Evolutionary conservation across 345 rosid species (phyloP).

Genomic region (Rhodamnia argentea): DNA sequence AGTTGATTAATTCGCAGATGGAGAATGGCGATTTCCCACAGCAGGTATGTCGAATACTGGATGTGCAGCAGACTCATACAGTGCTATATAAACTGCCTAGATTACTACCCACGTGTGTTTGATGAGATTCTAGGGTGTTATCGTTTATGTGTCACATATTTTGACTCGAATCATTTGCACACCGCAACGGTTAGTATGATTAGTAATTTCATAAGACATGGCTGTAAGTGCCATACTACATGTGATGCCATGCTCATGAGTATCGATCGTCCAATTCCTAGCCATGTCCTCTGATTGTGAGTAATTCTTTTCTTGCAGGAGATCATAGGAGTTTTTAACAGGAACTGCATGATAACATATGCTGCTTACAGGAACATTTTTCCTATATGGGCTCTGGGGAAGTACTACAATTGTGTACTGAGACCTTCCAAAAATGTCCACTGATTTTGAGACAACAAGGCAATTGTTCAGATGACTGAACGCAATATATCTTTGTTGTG

Average conservation of each 20-base stretch:
- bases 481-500: neutral
- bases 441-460: neutral
- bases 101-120: neutral
- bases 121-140: neutral
- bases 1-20: slow-evolving; percentile 43
- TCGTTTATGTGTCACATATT: neutral
- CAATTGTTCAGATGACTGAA: neutral
- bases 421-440: neutral
- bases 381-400: slow-evolving; percentile 5
- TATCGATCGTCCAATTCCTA: neutral
- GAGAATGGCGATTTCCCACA: slow-evolving; percentile 62
- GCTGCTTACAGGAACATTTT: slow-evolving; percentile 3
- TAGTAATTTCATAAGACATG: neutral
- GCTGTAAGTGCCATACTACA: neutral
- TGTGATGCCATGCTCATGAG: neutral
- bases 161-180: neutral
- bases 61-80: neutral
- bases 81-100: neutral
- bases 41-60: neutral
- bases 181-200: neutral
- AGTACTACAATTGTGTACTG: neutral
- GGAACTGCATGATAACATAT: slow-evolving; percentile 4
- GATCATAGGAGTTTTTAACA: slow-evolving; percentile 6
- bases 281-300: neutral
- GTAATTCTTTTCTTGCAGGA: neutral